Evolutionary conservation across 208 protist genomes (phyloP).

Genomic region (Leishmania lainsoni): DNA sequence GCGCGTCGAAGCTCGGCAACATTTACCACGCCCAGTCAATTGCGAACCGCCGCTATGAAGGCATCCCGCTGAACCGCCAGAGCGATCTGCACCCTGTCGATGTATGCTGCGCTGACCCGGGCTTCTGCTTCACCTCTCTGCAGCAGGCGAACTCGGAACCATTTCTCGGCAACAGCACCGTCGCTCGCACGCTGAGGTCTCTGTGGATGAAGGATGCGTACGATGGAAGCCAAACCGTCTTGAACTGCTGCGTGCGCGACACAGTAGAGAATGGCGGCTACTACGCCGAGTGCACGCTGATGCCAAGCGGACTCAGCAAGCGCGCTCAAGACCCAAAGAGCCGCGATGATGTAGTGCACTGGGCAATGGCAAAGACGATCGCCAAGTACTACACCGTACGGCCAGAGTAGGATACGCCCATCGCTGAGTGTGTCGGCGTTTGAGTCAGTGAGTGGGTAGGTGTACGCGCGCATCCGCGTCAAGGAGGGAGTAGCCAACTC

Average conservation of each 20-base stretch:
- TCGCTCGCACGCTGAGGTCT: conserved; percentile 65
- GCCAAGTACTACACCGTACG: conserved; percentile 76
- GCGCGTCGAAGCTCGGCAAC: conserved; percentile 83
- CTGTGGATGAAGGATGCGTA: conserved; percentile 73
- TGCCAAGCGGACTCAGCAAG: conserved; percentile 67
- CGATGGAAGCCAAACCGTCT: conserved; percentile 77
- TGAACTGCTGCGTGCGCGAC: conserved; percentile 72
- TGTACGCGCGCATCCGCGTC: not conserved
- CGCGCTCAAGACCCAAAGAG: conserved; percentile 56
- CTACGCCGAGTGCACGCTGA: conserved; percentile 74
- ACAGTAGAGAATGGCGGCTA: conserved; percentile 70
- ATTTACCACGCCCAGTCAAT: conserved; percentile 81
- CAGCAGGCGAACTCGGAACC: conserved; percentile 40
- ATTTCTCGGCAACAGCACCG: conserved; percentile 46
- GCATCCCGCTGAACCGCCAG: conserved; percentile 59
- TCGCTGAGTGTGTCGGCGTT: not conserved
- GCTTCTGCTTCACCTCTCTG: conserved; percentile 67
- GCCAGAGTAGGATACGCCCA: conserved; percentile 1
- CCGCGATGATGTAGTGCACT: conserved; percentile 70
- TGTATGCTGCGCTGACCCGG: conserved; percentile 70
- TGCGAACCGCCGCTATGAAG: conserved; percentile 70
- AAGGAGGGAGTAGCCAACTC: not conserved
- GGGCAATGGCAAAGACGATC: conserved; percentile 85
- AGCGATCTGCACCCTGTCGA: conserved; percentile 70
- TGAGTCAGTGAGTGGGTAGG: not conserved